phyloP scores from a whole-genome alignment of 2,329 filamentous ascomycete genomes.

The Curvularia spicifera region DNA sequence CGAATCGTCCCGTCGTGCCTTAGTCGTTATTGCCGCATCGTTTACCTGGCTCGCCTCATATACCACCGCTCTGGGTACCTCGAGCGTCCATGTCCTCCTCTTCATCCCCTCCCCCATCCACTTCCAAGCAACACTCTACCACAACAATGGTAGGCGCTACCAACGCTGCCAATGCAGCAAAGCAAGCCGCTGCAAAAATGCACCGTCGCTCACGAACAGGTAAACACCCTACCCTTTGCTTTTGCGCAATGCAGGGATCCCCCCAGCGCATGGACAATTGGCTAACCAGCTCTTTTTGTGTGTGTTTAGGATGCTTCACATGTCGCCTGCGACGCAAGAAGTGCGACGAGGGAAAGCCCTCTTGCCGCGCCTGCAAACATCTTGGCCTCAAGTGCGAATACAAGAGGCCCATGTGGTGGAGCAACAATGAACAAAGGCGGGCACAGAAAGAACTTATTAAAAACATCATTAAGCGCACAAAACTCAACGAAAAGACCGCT shows the following conservation, averaged over 20 bases:
- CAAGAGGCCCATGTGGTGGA: slow-evolving; percentile 97
- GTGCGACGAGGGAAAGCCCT: slow-evolving; percentile 71
- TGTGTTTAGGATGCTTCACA: slow-evolving; percentile 66
- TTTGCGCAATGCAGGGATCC: slow-evolving; percentile 43
- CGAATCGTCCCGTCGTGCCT: slow-evolving; percentile 50
- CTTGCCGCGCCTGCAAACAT: slow-evolving; percentile 68
- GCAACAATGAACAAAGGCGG: slow-evolving; percentile 84
- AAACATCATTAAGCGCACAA: slow-evolving; percentile 95
- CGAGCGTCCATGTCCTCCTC: slow-evolving; percentile 59
- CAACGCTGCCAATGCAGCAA: slow-evolving; percentile 58
- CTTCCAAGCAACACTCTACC: slow-evolving; percentile 47
- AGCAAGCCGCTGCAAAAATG: slow-evolving; percentile 76
- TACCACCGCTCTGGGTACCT: slow-evolving; percentile 51
- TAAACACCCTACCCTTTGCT: slow-evolving; percentile 58
- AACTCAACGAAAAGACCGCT: slow-evolving; percentile 84
- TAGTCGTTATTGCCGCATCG: slow-evolving; percentile 52
- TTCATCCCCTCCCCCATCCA: slow-evolving; percentile 51
- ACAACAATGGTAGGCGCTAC: slow-evolving; percentile 59
- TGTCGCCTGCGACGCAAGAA: slow-evolving; percentile 72
- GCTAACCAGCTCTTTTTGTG: slow-evolving; percentile 43
- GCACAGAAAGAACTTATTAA: slow-evolving; percentile 95
- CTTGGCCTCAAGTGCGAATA: slow-evolving; percentile 92
- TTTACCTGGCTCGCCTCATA: slow-evolving; percentile 48
- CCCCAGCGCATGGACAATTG: slow-evolving; percentile 37
- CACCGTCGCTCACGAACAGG: slow-evolving; percentile 94